Evolutionary conservation across 2,329 filamentous ascomycete genomes (phyloP).

Genomic region (Colletotrichum limetticola): DNA sequence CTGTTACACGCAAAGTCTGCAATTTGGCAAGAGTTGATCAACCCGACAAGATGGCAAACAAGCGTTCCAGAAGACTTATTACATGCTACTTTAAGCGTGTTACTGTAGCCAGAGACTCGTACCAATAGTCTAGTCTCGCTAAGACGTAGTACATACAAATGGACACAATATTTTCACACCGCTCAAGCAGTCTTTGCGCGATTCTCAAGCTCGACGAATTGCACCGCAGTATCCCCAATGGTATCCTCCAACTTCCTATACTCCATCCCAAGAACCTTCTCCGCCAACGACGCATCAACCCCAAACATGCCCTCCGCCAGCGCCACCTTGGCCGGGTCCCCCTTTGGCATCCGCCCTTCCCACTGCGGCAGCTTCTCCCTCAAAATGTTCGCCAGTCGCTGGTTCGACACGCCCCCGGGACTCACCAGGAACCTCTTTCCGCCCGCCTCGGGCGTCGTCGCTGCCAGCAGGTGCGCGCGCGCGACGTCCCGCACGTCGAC

Average conservation of each 20-base stretch:
- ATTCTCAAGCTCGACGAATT: slow-evolving; percentile 38
- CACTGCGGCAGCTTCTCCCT: slow-evolving; percentile 36
- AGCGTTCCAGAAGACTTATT: background rate
- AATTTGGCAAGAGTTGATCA: slow-evolving; percentile 40
- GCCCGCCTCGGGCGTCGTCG: slow-evolving; percentile 38
- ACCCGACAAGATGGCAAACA: too few species aligned
- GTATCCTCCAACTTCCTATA: slow-evolving; percentile 37
- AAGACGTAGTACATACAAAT: background rate
- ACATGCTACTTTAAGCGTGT: background rate
- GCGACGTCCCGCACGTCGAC: slow-evolving; percentile 43
- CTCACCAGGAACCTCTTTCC: slow-evolving; percentile 40
- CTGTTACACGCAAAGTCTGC: slow-evolving; percentile 45
- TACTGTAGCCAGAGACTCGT: background rate
- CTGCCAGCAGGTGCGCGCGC: slow-evolving; percentile 40
- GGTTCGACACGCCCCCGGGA: slow-evolving; percentile 36
- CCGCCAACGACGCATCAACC: slow-evolving; percentile 33
- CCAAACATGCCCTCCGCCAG: slow-evolving; percentile 37
- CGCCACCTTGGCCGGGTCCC: slow-evolving; percentile 28
- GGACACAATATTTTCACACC: background rate
- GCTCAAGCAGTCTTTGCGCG: background rate
- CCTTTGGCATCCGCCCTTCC: slow-evolving; percentile 37
- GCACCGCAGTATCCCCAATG: slow-evolving; percentile 37
- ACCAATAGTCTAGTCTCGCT: background rate
- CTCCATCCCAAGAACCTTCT: slow-evolving; percentile 37
- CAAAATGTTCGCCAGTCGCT: slow-evolving; percentile 37